phyloP scores from a whole-genome alignment of 2,329 filamentous ascomycete species.

The Lecanosticta acicola region DNA sequence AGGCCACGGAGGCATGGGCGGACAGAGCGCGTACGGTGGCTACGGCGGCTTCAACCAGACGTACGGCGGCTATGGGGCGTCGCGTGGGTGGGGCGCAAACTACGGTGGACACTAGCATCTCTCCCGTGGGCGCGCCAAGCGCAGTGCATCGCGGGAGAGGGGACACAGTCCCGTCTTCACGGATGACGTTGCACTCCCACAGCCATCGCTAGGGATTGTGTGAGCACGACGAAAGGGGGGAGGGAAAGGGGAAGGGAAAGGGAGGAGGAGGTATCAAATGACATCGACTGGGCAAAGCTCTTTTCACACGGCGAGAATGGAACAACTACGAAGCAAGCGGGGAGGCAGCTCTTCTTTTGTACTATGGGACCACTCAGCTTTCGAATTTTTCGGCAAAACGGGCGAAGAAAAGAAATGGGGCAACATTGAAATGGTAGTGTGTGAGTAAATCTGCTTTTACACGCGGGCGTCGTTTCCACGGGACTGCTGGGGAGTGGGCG shows the following conservation, averaged over 20 bases:
- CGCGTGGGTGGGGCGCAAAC: constrained; percentile 31
- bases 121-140: background rate
- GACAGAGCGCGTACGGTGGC: constrained; percentile 34
- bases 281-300: background rate
- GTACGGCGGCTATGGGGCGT: constrained; percentile 28
- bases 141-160: background rate
- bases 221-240: background rate
- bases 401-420: background rate
- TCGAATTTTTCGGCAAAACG: background rate
- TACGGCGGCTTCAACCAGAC: constrained; percentile 34
- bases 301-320: background rate
- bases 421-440: background rate
- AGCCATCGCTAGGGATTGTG: background rate
- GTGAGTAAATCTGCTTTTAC: background rate
- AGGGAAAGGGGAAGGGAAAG: background rate
- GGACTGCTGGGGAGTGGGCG: too few species aligned
- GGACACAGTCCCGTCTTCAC: too few species aligned
- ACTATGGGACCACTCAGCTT: background rate
- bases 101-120: constrained; percentile 26
- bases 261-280: too few species aligned
- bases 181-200: too few species aligned
- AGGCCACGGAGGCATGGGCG: constrained; percentile 39
- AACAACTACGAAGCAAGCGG: background rate
- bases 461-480: too few species aligned
- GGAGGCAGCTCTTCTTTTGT: background rate